phyloP scores from a whole-genome alignment of 75 land plant species.

The Ceratopteris richardii region DNA sequence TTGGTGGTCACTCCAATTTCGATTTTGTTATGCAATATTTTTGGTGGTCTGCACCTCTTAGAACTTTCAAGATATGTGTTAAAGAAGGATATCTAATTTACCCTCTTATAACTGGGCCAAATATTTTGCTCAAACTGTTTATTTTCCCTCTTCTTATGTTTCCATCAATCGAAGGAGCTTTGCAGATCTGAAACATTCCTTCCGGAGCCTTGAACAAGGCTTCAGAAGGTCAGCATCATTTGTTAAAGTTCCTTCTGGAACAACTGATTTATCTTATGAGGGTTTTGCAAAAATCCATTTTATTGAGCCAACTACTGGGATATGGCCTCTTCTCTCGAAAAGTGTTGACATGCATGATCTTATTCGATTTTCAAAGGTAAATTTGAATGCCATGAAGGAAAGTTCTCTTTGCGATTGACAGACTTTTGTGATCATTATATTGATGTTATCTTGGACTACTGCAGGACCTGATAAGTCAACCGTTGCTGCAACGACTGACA shows the following conservation, averaged over 20 bases:
- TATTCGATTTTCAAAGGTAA: constrained; percentile 9
- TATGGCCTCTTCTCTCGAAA: constrained; percentile 13
- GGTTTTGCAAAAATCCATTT: constrained; percentile 10
- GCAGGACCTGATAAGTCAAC: constrained; percentile 1
- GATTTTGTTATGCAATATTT: background rate
- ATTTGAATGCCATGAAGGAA: background rate
- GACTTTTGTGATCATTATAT: background rate
- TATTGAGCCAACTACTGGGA: constrained; percentile 4
- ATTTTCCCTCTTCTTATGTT: no score
- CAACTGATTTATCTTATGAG: constrained; percentile 7
- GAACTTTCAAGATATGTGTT: no score
- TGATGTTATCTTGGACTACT: background rate
- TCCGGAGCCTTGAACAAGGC: background rate
- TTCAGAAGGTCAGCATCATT: background rate
- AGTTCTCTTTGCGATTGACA: no score
- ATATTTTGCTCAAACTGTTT: no score
- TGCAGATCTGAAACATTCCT: background rate
- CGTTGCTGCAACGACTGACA: constrained; percentile 1
- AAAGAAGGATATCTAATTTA: no score
- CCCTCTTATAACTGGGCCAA: no score
- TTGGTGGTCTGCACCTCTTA: background rate
- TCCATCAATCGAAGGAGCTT: constrained; percentile 3
- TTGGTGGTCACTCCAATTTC: background rate
- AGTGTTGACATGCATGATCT: constrained; percentile 9
- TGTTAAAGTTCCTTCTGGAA: constrained; percentile 1